Evolutionary conservation across 345 rosid genomes (phyloP).

Genomic region (Sisymbrium altissimum): DNA sequence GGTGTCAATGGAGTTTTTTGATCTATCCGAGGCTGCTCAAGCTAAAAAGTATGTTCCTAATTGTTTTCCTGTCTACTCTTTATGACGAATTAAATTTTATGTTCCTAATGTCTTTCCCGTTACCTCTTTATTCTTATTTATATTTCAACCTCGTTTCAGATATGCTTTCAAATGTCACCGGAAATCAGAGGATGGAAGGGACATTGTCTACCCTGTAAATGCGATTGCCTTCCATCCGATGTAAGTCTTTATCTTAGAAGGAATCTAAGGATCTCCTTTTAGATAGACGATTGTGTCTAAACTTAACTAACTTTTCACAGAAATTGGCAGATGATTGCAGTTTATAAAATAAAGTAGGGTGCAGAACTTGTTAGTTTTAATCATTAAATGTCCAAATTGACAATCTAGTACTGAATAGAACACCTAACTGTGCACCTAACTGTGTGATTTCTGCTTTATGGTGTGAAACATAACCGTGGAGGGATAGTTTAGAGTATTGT

Average conservation of each 20-base stretch:
- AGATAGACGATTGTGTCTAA: neutral
- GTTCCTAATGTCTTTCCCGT: neutral
- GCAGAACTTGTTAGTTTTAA: neutral
- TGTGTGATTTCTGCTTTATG: neutral
- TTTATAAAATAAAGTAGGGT: neutral
- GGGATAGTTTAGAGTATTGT: neutral
- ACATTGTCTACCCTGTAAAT: constrained; percentile 91
- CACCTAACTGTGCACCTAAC: too few relatives aligned
- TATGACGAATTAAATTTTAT: constrained; percentile 31
- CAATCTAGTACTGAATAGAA: neutral
- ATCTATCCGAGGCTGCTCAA: constrained; percentile 88
- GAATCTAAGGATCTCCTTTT: neutral
- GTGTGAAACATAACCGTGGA: neutral
- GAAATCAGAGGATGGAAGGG: constrained; percentile 91
- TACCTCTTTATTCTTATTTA: neutral
- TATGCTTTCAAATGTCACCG: constrained; percentile 97
- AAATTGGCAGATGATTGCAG: neutral
- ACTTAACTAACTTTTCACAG: neutral
- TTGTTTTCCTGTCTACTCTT: neutral
- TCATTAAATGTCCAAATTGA: neutral
- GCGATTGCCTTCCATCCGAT: constrained; percentile 96
- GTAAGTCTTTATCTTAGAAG: constrained; percentile 45
- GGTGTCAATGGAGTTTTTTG: constrained; percentile 98
- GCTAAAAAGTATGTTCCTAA: constrained; percentile 69
- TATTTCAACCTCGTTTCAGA: constrained; percentile 38